Evolutionary conservation across 108 stramenopile genomes (phyloP), one percentile per base, ranked within the genome.

Genomic region (Mayamaea pseudoterrestris): DNA sequence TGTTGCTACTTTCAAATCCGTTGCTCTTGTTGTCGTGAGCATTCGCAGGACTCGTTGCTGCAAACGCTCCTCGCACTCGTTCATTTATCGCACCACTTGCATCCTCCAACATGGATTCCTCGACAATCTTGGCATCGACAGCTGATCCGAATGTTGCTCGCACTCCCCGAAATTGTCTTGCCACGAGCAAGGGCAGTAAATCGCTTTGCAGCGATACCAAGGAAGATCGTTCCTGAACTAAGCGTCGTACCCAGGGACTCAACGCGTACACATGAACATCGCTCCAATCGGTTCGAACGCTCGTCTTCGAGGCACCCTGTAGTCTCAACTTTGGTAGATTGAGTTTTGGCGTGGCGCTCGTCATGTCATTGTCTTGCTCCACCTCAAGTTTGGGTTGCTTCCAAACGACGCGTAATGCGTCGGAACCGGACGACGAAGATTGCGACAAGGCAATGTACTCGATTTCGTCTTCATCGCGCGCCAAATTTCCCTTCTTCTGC

Each of bases 241-340:
- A 54, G 21, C 68, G 58, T 27, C 80, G 61, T 5, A 81, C 77
- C 83, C 89, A 86, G 18, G 84, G 84, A 3, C 81, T 66, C 12
- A 91, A 57, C 13, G 71, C 76, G 63, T 85, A 91, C 7, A 80
- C 62, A 60, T 86, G 89, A 11, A 86, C 61, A 66, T 91, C 89
- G 32, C 24, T 69, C 67, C 74, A 71, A 41, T 63, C 54, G 16
- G 59, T 68, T 35, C 57, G 54, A 23, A 68, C 46, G 37, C 36
- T 42, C 8, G 60, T 64, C 11, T 60, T 50, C 20, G 49, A 36
- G 13, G 63, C 61, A n/a, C 13, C n/a, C 26, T 63, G 74, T 0
- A 88, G 50, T 20, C 76, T 62, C 17, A 62, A 45, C 55, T 82
- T 90, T 2, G 66, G 62, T 12, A 85, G 34, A 6, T 30, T 14